phyloP scores from a whole-genome alignment of 192 early-diverging fungal genomes.

The Coemansia interrupta region DNA sequence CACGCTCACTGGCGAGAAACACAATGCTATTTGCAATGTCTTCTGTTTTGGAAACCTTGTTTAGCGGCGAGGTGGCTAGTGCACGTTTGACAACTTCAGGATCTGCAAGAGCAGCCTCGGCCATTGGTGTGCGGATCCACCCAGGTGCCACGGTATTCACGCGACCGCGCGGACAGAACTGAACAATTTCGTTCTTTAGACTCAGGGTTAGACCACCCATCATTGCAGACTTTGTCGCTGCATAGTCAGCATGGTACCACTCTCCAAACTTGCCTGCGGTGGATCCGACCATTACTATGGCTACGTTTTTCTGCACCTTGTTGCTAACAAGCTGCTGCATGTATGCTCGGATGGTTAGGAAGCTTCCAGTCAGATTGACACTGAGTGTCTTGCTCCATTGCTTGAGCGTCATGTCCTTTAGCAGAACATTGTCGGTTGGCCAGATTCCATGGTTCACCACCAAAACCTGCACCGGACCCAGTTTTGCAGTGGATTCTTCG shows the following conservation, averaged over 20 bases:
- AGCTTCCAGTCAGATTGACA: conserved; percentile 59
- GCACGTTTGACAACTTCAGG: conserved; percentile 51
- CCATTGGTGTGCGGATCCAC: conserved; percentile 64
- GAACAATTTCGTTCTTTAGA: conserved; percentile 60
- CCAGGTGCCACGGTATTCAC: conserved; percentile 49
- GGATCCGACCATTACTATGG: conserved; percentile 41
- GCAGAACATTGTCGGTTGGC: conserved; percentile 42
- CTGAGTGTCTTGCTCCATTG: conserved; percentile 52
- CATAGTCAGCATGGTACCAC: conserved; percentile 56
- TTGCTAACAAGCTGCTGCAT: conserved; percentile 27
- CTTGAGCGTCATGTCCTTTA: conserved; percentile 57
- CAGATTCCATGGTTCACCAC: conserved; percentile 61
- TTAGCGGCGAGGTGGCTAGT: conserved; percentile 56
- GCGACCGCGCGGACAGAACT: conserved; percentile 53
- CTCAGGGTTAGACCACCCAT: conserved; percentile 50
- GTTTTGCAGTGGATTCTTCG: conserved; percentile 1
- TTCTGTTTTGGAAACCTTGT: conserved; percentile 56
- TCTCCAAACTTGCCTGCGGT: conserved; percentile 62
- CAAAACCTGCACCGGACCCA: conserved; percentile 53
- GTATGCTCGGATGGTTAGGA: conserved; percentile 44
- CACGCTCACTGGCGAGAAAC: conserved; percentile 48
- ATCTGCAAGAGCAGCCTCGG: conserved; percentile 50
- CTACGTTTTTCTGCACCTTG: conserved; percentile 32
- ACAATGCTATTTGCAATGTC: conserved; percentile 57
- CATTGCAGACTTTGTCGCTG: conserved; percentile 52